Base-by-base conservation (phyloP, 2,329 filamentous ascomycete species). In the Verticillium zaregamsianum region DNA sequence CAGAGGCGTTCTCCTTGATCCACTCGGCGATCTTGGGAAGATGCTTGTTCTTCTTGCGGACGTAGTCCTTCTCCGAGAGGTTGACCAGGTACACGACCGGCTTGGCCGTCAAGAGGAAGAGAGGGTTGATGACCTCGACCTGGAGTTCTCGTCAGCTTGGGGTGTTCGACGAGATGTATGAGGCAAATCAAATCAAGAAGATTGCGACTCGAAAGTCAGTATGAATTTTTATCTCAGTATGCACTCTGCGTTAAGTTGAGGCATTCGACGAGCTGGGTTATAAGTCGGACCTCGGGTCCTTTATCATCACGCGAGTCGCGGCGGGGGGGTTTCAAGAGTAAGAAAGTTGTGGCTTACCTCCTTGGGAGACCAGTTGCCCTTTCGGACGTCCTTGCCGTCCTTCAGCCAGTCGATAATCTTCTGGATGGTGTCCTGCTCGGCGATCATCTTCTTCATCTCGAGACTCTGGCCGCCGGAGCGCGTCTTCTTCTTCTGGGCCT, bases 201-300 rank as follows among this genome's bases (percentile, higher is more conserved):
- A 20, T 32, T 31, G 31, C 54, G 31, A 55, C 54, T 55, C 58
- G 45, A 52, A 35, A 32, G 40, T 59, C 58, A 59, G 58, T 33
- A 59, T 54, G 49, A 52, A 58, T 64, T 80, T 83, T 91, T 84
- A 90, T 97, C 93, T 96, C 94, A 97, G 79, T 75, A 87, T 86
- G 84, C 83, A 84, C 90, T 92, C 90, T 83, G 84, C 85, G 87
- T 91, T 87, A 80, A 78, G 76, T 80, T 85, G 88, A 91, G 90
- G 86, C 85, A 87, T 89, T 98, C 94, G 90, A 97, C 90, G 95
- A 99, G 95, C 95, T 99, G 95, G 95, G 95, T 92, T 96, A 93
- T 91, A 82, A 83, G 85, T 93, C 90, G 93, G 92, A 91, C 85
- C 79, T 82, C 82, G 85, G 88, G 92, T 93, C 95, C 90, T 97